Percentiles rank a stretch among this genome's conserved stretches.
Evolutionary conservation across 176 grass and related monocot species (phyloP).

Genomic region (Oryza meridionalis): DNA sequence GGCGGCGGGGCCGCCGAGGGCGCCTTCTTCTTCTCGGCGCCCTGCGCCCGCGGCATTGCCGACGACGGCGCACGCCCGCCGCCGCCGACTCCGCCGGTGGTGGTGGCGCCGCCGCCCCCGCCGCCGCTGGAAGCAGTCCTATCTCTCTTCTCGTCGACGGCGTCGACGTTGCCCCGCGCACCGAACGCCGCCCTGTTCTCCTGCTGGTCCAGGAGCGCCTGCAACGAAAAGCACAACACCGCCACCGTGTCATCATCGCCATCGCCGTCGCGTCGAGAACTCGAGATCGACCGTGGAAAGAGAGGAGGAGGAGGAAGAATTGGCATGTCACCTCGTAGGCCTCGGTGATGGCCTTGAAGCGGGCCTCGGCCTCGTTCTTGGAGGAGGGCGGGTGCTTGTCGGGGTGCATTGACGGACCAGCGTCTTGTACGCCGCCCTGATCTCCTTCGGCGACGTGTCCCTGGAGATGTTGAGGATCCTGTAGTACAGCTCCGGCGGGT

Average conservation of each 20-base stretch:
- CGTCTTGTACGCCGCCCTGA: conserved; percentile 65
- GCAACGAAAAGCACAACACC: not conserved
- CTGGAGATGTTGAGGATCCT: conserved; percentile 63
- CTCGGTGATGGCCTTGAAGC: conserved; percentile 83
- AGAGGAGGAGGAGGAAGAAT: not conserved
- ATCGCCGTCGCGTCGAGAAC: not conserved
- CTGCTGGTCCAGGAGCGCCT: conserved; percentile 75
- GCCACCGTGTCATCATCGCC: not conserved
- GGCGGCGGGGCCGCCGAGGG: no score
- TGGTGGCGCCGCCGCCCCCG: not conserved
- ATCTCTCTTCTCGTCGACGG: not conserved
- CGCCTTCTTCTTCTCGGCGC: conserved; percentile 13
- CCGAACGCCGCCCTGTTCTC: conserved; percentile 55
- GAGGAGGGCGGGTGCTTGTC: conserved; percentile 88
- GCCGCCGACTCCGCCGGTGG: not conserved
- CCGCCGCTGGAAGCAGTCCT: not conserved
- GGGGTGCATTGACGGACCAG: conserved; percentile 82
- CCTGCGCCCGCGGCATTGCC: not conserved
- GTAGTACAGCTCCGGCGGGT: conserved; percentile 68
- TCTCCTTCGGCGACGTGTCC: conserved; percentile 62
- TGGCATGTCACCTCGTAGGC: conserved; percentile 66
- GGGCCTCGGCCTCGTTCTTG: conserved; percentile 64
- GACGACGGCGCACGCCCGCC: not conserved
- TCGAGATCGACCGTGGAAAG: not conserved
- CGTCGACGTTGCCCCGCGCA: conserved; percentile 9